Evolutionary conservation across 139 green algal genomes (phyloP), one percentile per base, ranked within the genome.

Genomic region (Volvox reticuliferus): DNA sequence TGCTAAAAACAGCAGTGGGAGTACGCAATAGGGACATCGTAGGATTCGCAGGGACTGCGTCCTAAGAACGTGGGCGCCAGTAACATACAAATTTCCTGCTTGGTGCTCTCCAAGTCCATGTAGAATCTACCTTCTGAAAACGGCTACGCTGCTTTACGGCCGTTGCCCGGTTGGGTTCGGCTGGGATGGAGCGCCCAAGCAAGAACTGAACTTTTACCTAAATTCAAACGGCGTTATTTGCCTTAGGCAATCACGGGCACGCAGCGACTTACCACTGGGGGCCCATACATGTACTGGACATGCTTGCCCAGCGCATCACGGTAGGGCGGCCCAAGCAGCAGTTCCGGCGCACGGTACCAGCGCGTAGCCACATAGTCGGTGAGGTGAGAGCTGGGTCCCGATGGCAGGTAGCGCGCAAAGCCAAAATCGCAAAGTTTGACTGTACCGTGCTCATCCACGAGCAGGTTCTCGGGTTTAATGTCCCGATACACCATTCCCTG

Each of bases 361-460:
- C 95, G 89, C 18, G 95, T 97, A 28, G 95, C 95, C 32, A 97
- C 95, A 84, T 97, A 97, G 87, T 97, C 95, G 12, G 95, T 96
- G 21, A 97, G 93, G n/a, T 81, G 76, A 16, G 86, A 76, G 44
- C 12, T 37, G 86, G 86, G 86, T 1, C 30, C 19, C 5, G 50
- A 67, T 14, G 86, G 80, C 28, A 94, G 21, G 82, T 92, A 91
- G 78, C 95, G 92, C 12, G 94, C 95, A 89, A 97, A 96, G n/a
- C 95, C 81, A 88, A 93, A 92, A 62, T 94, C 92, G 79, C 94
- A 89, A 71, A 97, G 94, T 91, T 96, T 96, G 26, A 97, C n/a
- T 16, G 83, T 78, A 18, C 94, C 93, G 19, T 91, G 71, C 67
- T 95, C 91, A 82, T 94, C 91, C 24, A 97, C 86, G 78, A 97